Percentiles rank a stretch among this genome's conserved stretches.
phyloP scores from a whole-genome alignment of 2,329 filamentous ascomycete genomes.

The Pseudocercospora eumusae region DNA sequence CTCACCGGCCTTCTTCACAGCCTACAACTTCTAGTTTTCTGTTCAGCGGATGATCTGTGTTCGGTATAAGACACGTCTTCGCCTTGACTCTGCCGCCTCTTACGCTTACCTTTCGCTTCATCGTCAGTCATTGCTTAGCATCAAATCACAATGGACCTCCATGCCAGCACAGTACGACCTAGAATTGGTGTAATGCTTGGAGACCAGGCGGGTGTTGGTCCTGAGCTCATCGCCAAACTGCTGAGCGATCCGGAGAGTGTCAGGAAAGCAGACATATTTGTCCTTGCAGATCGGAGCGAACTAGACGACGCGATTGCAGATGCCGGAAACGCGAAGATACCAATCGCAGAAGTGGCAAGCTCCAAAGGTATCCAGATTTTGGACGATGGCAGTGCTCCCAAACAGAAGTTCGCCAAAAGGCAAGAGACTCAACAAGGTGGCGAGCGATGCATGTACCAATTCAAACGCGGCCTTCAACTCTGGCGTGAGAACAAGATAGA shows the following conservation, averaged over 20 bases:
- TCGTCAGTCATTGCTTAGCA: no score
- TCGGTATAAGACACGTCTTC: no score
- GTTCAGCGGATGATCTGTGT: no score
- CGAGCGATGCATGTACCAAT: slow-evolving; percentile 18
- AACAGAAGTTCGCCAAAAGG: background rate
- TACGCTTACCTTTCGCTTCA: no score
- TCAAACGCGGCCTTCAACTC: slow-evolving; percentile 16
- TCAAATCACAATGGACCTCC: no score
- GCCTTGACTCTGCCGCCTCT: no score
- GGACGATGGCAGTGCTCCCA: slow-evolving; percentile 16
- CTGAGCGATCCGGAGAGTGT: slow-evolving; percentile 14
- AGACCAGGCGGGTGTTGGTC: slow-evolving; percentile 22
- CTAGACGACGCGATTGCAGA: slow-evolving; percentile 2
- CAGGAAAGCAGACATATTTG: slow-evolving; percentile 16
- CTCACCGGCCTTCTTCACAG: no score
- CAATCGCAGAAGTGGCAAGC: background rate
- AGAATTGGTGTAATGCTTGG: slow-evolving; percentile 21
- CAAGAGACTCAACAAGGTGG: slow-evolving; percentile 15
- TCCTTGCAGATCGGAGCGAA: slow-evolving; percentile 18
- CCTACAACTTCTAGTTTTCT: no score
- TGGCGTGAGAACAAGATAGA: slow-evolving; percentile 15
- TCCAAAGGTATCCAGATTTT: slow-evolving; percentile 13
- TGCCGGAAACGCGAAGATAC: slow-evolving; percentile 1
- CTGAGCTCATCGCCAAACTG: slow-evolving; percentile 21
- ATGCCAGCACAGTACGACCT: background rate